These are phyloP conservation scores for Isatis tinctoria DNA, from an alignment of 345 rosid genomes.

Conservation along the genomic window DNA sequence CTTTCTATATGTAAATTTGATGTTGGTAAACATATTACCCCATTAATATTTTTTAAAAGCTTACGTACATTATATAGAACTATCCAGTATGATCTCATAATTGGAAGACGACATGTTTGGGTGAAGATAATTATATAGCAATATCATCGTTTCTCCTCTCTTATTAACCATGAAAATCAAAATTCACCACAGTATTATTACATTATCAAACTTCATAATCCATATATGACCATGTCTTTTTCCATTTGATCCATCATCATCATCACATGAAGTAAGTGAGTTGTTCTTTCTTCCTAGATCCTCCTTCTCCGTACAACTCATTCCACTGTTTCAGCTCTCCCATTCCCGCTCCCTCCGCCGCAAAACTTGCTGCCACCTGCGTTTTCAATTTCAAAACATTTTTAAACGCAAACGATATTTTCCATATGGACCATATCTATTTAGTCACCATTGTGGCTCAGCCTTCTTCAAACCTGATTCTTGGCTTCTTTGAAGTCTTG, in stretches of 20 bases:
- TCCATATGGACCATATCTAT: neutral
- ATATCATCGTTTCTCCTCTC: neutral
- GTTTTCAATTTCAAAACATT: slow-evolving; percentile 1
- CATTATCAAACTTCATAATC: neutral
- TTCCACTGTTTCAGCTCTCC: slow-evolving; percentile 87
- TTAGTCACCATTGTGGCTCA: neutral
- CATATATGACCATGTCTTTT: no score
- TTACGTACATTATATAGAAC: no score
- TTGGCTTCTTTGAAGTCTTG: slow-evolving; percentile 78
- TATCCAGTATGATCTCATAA: no score
- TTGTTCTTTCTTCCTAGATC: slow-evolving; percentile 88
- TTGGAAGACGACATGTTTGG: no score
- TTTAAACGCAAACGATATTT: slow-evolving; percentile 9
- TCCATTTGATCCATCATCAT: neutral
- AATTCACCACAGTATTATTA: neutral
- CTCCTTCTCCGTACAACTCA: slow-evolving; percentile 86
- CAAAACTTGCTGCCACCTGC: slow-evolving; percentile 94
- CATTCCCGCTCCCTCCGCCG: slow-evolving; percentile 71
- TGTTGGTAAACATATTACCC: no score
- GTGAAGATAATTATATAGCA: no score
- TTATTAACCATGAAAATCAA: neutral
- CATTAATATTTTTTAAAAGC: no score
- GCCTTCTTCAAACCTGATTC: slow-evolving; percentile 50
- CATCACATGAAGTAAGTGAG: slow-evolving; percentile 68
- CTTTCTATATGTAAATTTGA: no score